Percentiles rank a stretch among this genome's conserved stretches.
Conservation (phyloP, 176 grass and related monocot genomes). For the Carex cristatella region DNA sequence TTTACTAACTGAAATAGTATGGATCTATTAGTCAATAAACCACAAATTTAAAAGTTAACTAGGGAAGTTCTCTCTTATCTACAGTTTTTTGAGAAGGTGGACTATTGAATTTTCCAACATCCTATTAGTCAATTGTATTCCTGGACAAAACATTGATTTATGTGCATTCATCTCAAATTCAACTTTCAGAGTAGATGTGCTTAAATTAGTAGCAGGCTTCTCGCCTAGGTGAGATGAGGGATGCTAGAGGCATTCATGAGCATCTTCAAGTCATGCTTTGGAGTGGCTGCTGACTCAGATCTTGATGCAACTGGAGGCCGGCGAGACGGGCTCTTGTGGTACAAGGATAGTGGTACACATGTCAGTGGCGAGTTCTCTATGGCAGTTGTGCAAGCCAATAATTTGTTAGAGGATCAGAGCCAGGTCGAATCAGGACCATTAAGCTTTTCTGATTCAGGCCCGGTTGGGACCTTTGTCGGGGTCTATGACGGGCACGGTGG, state of each 20-base stretch:
- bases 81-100: background rate
- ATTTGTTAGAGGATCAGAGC: conserved; percentile 61
- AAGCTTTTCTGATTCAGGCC: conserved; percentile 10
- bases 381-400: conserved; percentile 73
- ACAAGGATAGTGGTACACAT: conserved; percentile 60
- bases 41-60: background rate
- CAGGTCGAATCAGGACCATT: conserved; percentile 62
- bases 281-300: conserved; percentile 12
- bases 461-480: conserved; percentile 53
- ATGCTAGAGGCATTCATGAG: conserved; percentile 30
- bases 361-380: conserved; percentile 68
- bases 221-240: conserved; percentile 17
- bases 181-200: conserved; percentile 12
- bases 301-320: conserved; percentile 22
- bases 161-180: background rate
- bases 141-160: background rate
- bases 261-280: conserved; percentile 29
- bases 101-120: background rate
- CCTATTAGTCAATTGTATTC: background rate
- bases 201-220: conserved; percentile 9
- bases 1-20: background rate
- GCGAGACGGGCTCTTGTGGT: conserved; percentile 65
- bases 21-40: background rate
- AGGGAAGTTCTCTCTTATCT: background rate
- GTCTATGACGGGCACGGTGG: conserved; percentile 77